phyloP scores from a whole-genome alignment of 257 asterid genomes.

The Solanum gandarillasii region DNA sequence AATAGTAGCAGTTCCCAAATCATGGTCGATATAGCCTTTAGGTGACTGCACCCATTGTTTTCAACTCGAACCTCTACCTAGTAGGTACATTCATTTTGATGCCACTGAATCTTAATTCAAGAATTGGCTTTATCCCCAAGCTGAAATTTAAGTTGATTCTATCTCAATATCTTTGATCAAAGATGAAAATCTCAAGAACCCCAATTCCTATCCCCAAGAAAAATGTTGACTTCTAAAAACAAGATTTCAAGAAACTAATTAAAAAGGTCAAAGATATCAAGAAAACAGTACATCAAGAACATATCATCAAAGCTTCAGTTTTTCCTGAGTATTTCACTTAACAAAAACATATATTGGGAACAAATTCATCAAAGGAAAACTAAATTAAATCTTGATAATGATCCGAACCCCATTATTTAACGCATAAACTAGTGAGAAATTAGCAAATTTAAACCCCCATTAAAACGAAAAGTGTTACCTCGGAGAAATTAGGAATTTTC shows the following conservation, averaged over 20 bases:
- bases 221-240: not conserved
- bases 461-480: conserved; percentile 19
- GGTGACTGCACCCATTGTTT: not conserved
- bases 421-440: not conserved
- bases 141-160: not conserved
- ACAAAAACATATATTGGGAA: not conserved
- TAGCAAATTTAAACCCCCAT: not conserved
- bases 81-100: not conserved
- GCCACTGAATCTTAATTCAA: not conserved
- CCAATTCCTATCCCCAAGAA: not conserved
- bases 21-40: not conserved
- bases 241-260: not conserved
- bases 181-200: not conserved
- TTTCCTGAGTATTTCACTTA: not conserved
- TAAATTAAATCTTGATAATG: not conserved
- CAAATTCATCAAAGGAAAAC: not conserved
- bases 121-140: not conserved
- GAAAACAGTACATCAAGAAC: not conserved
- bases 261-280: not conserved
- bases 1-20: not conserved
- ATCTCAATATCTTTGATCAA: not conserved
- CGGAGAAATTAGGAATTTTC: conserved; percentile 2
- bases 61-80: not conserved
- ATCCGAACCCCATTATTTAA: not conserved
- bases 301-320: not conserved